Conservation (phyloP, 306 rosid species). For the Begonia peltatifolia region DNA sequence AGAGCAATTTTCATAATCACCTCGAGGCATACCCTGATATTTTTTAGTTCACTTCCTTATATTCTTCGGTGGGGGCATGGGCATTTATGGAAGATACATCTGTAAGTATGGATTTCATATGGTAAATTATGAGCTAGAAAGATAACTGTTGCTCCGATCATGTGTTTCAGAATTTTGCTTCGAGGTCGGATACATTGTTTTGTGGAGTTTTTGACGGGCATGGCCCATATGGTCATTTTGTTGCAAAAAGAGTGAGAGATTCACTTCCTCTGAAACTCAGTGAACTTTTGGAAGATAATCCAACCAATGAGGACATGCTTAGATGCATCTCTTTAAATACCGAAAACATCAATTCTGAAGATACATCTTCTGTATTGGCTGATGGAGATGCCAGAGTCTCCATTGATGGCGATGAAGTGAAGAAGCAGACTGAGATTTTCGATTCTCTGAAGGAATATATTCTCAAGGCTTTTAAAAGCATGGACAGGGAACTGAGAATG, state of each 20-base stretch:
- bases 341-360: conserved; percentile 57
- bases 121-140: no score
- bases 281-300: conserved; percentile 58
- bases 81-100: no score
- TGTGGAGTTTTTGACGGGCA: conserved; percentile 98
- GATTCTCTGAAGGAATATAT: conserved; percentile 59
- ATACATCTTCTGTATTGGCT: conserved; percentile 28
- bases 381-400: conserved; percentile 51
- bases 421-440: conserved; percentile 50
- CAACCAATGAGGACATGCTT: conserved; percentile 40
- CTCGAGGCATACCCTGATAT: no score
- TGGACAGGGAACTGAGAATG: conserved; percentile 75
- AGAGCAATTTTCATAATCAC: no score
- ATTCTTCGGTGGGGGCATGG: no score
- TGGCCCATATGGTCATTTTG: conserved; percentile 93
- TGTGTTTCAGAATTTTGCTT: conserved; percentile 64
- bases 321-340: conserved; percentile 48
- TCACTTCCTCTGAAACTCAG: conserved; percentile 79
- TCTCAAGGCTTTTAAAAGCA: conserved; percentile 65
- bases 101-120: no score
- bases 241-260: conserved; percentile 92
- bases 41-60: no score
- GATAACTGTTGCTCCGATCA: conserved; percentile 9
- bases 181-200: conserved; percentile 56
- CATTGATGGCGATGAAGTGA: conserved; percentile 35